Conservation (phyloP, 495 filamentous ascomycete genomes). For the Hypoxylon intermedium region DNA sequence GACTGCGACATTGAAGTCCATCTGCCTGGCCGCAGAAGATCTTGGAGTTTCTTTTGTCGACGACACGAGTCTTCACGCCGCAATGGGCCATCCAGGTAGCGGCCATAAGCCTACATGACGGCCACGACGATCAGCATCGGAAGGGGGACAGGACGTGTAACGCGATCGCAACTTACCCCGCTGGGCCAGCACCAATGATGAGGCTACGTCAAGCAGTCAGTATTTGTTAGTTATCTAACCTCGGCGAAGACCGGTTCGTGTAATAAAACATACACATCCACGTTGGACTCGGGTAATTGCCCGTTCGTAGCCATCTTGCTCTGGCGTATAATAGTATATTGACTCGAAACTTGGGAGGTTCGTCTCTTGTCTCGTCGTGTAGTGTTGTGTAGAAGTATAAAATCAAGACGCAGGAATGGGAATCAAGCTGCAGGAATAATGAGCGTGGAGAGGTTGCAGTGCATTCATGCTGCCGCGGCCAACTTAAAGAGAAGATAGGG, state of each 20-base stretch:
- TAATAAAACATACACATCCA: slow-evolving; percentile 43
- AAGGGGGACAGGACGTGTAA: background rate
- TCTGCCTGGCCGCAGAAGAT: slow-evolving; percentile 69
- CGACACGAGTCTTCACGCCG: slow-evolving; percentile 63
- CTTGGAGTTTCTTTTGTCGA: slow-evolving; percentile 67
- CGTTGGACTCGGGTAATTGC: slow-evolving; percentile 36
- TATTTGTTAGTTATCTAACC: background rate
- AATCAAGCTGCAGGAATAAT: background rate
- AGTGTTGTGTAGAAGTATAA: no score
- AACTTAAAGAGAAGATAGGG: background rate
- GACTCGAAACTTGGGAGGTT: no score
- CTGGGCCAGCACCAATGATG: slow-evolving; percentile 69
- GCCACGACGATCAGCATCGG: background rate
- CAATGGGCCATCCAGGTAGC: slow-evolving; percentile 68
- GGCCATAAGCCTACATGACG: slow-evolving; percentile 57
- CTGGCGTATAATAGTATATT: background rate
- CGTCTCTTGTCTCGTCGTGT: no score
- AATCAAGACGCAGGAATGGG: no score
- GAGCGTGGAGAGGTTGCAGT: background rate
- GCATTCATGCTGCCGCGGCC: background rate
- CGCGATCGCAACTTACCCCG: slow-evolving; percentile 47
- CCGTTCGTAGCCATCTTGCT: slow-evolving; percentile 23
- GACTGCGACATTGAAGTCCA: slow-evolving; percentile 58
- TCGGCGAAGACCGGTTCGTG: background rate
- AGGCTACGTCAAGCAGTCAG: slow-evolving; percentile 43